Conservation (phyloP, 768 basidiomycete species). For the Mycena epipterygia region DNA sequence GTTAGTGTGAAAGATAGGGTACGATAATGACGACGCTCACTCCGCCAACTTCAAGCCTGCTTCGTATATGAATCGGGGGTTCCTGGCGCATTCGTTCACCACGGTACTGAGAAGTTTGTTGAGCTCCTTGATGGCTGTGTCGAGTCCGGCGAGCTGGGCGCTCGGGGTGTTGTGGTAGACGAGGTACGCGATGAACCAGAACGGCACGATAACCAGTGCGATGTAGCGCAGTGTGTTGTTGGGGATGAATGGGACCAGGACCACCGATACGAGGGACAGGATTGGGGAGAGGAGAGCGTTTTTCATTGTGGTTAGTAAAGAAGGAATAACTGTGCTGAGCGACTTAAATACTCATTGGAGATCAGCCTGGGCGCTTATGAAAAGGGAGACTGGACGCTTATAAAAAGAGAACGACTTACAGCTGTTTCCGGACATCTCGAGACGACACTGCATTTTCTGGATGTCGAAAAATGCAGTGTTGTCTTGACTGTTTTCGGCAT, state of each 20-base stretch:
- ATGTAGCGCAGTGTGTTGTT: not conserved
- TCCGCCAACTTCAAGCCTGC: not conserved
- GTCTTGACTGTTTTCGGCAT: no score
- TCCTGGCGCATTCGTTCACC: constrained; percentile 1
- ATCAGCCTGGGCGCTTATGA: no score
- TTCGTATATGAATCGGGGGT: constrained; percentile 18
- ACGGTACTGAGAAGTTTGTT: not conserved
- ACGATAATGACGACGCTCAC: not conserved
- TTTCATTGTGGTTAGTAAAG: not conserved
- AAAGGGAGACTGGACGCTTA: no score
- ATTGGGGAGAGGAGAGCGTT: not conserved
- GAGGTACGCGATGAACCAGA: not conserved
- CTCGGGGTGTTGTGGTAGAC: not conserved
- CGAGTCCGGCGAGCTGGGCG: not conserved
- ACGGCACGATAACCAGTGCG: not conserved
- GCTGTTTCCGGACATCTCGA: no score
- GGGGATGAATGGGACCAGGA: not conserved
- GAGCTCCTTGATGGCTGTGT: not conserved
- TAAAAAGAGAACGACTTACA: no score
- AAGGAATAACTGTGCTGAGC: no score
- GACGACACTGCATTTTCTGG: no score
- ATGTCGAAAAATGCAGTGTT: no score
- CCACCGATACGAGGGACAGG: not conserved
- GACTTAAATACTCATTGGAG: no score
- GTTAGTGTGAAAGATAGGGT: not conserved